Percentiles rank a stretch among this genome's conserved stretches.
Conservation (phyloP, 108 stramenopile genomes). For the Fragilaria radians region DNA sequence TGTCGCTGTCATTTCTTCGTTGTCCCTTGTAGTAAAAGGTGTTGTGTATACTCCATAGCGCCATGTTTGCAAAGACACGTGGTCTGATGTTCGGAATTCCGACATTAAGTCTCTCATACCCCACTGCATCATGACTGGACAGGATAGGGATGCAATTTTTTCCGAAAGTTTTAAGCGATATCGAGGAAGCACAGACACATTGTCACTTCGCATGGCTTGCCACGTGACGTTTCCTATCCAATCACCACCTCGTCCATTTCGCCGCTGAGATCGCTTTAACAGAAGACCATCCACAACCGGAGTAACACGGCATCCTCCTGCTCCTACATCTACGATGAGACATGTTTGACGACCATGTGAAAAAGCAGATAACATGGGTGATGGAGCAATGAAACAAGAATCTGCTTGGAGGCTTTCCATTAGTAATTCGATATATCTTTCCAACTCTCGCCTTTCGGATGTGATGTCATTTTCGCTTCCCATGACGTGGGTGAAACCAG, state of each 20-base stretch:
- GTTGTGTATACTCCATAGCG: constrained; percentile 4
- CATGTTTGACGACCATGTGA: constrained; percentile 72
- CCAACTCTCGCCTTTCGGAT: constrained; percentile 36
- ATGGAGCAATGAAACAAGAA: constrained; percentile 65
- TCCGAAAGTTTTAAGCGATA: constrained; percentile 31
- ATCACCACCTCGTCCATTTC: constrained; percentile 67
- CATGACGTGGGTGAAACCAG: constrained; percentile 25
- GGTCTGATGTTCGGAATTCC: constrained; percentile 56
- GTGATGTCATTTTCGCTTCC: constrained; percentile 15
- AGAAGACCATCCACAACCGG: constrained; percentile 78
- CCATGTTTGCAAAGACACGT: constrained; percentile 13
- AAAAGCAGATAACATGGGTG: constrained; percentile 79
- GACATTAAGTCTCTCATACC: constrained; percentile 74
- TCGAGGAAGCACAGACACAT: constrained; percentile 31
- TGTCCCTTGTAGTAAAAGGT: constrained; percentile 10
- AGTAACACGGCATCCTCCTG: constrained; percentile 59
- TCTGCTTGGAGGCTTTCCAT: constrained; percentile 71
- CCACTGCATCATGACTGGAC: constrained; percentile 20
- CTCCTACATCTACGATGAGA: constrained; percentile 70
- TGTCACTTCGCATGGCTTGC: constrained; percentile 46
- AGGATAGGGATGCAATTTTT: constrained; percentile 11
- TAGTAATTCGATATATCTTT: constrained; percentile 50
- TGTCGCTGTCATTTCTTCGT: not conserved
- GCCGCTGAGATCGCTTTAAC: constrained; percentile 53
- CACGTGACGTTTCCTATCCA: constrained; percentile 64